Base-by-base conservation (phyloP, 805 yeast species). In the Wickerhamiella parazyma region DNA sequence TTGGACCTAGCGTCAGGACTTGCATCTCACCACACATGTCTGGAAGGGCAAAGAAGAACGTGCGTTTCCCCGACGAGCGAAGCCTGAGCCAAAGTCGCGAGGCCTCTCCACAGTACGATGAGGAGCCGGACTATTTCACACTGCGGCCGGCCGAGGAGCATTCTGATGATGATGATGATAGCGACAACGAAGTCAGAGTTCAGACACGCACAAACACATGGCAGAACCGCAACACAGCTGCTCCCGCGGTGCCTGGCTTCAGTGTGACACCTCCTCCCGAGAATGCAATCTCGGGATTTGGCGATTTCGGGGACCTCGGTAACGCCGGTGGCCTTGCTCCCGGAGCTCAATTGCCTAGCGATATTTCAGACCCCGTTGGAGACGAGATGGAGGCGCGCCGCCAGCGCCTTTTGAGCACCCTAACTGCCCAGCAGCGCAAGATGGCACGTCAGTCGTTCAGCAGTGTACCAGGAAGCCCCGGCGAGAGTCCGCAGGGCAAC, bases 311-410 rank as follows among this genome's bases (percentile, higher is more conserved):
- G 10, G 42, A 39, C 31, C 26, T 39, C 14, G 42, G 42, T 6
- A 39, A 39, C 21, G 36, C 24, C 25, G 62, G 61, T 8, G 64
- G 65, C 0, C 38, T 60, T 21, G 63, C 63, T 0, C 63, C 64
- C 0, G 63, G 64, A 1, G 60, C 59, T 1, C 44, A 42, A 2
- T 38, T 34, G 12, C 54, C 42, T 1, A 45, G 31, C 10, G 51
- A 47, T 14, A 19, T 34, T 34, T 5, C 24, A 8, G 55, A 51
- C 33, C 47, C 51, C 1, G 25, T 49, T 8, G 54, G 51, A 36
- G 42, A 37, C 6, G 56, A 54, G 36, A 49, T 50, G 20, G 47
- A 50, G n/a, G 44, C 42, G 33, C 45, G 56, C 6, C 51, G 53
- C 4, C 43, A 50, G 22, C 37, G 36, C n/a, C 36, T 53, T 12